Percentiles rank a stretch among this genome's conserved stretches.
phyloP scores from a whole-genome alignment of 176 grass and related monocot species.

The Miscanthus lutarioriparius region DNA sequence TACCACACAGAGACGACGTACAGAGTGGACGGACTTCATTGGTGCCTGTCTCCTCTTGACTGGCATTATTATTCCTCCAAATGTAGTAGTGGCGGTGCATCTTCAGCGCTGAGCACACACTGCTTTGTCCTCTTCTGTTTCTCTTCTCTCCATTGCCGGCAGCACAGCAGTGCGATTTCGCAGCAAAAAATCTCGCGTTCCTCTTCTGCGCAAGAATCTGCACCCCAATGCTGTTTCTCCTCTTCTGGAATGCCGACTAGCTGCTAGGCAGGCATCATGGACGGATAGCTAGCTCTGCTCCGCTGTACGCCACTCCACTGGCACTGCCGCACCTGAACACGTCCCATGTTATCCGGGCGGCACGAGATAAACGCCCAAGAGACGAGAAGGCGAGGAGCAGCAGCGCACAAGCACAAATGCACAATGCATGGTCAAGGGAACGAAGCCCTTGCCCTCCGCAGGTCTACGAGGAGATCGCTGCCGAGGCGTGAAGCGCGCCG shows the following conservation, averaged over 20 bases:
- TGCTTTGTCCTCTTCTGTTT: too few species aligned
- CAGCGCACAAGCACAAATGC: not conserved
- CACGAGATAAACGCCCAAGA: conserved; percentile 27
- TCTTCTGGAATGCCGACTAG: not conserved
- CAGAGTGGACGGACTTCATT: not conserved
- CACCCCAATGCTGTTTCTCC: not conserved
- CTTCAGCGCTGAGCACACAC: too few species aligned
- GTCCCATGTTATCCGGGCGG: not conserved
- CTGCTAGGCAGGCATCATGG: not conserved
- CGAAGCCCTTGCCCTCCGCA: not conserved
- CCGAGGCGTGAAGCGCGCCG: conserved; percentile 26
- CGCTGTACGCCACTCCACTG: not conserved
- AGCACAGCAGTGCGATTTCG: not conserved
- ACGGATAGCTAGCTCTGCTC: not conserved
- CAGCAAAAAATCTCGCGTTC: not conserved
- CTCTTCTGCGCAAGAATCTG: not conserved
- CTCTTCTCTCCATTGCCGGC: not conserved
- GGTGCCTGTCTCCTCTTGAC: not conserved
- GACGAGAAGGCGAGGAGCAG: not conserved
- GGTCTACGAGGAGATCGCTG: not conserved
- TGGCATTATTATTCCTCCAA: not conserved
- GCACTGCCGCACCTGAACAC: not conserved
- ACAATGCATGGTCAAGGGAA: not conserved
- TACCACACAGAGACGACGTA: not conserved
- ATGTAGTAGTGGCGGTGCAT: too few species aligned